Evolutionary conservation across 179 eudicot species (phyloP), one percentile per base, ranked within the genome.

Genomic region (Patellifolia procumbens): DNA sequence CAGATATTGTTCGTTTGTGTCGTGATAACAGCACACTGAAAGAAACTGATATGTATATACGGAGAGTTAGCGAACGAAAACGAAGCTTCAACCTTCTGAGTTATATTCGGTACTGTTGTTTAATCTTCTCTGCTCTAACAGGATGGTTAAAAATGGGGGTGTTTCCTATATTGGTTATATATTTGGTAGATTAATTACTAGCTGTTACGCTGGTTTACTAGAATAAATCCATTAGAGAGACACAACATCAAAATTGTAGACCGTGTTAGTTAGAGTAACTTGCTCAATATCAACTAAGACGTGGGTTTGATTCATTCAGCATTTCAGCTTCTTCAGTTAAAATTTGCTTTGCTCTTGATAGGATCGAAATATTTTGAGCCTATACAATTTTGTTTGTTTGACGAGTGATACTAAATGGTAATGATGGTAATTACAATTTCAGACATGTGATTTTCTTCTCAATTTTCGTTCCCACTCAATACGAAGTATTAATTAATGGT

Each of bases 71-170:
- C n/a, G 45, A 10, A 13, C 61, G 16, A 24, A 2, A 26, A 22
- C 17, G 48, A 8, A 37, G 12, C 60, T 49, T 3, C 45, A 62
- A 62, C 46, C 16, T 28, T 19, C 8, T 5, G 70, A 46, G 20
- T 29, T 22, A 46, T 74, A 16, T 48, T 9, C 48, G 45, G 60
- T n/a, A 74, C 4, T 32, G 35, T 34, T 16, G 22, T 63, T 74
- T 13, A 49, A 34, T 74, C 11, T 49, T 35, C 35, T 74, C 78
- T 74, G 78, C 24, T 15, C 49, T 64, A 34, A 74, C 49, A 48
- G 29, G 26, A 4, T 45, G 31, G 75, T 12, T 11, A 35, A 24
- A 5, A 17, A 24, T 26, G 46, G 35, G 66, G 65, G 31, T n/a
- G 28, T 2, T 39, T 56, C 52, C 37, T 72, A 37, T 55, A 35